Conservation (phyloP, 441 rosid species). For the Populus trichocarpa region DNA sequence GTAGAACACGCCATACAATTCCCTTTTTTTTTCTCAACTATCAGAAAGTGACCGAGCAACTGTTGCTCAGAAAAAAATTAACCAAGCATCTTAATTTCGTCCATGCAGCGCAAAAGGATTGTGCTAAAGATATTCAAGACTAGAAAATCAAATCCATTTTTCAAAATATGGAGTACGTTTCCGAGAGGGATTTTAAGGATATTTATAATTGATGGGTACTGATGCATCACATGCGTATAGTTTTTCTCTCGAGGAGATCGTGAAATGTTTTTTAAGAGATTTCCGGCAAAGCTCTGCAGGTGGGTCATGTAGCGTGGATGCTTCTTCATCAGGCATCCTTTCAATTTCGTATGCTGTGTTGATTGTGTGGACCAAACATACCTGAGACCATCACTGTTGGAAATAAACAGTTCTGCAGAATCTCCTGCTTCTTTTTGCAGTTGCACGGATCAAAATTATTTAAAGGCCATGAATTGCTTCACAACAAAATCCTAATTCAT, state of each 20-base stretch:
- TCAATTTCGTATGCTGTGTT: neutral
- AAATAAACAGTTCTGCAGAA: neutral
- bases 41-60: neutral
- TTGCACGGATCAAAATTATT: neutral
- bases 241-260: neutral
- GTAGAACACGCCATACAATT: neutral
- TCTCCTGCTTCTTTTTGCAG: neutral
- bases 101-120: neutral
- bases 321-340: neutral
- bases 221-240: neutral
- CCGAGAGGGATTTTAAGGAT: no score
- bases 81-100: neutral
- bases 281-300: neutral
- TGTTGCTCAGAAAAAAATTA: neutral
- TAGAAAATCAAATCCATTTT: no score
- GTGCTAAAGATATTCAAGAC: no score
- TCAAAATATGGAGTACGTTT: no score
- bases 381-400: neutral
- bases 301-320: slow-evolving; percentile 1
- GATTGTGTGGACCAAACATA: neutral
- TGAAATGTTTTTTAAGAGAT: neutral
- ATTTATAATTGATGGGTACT: no score
- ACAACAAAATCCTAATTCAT: neutral
- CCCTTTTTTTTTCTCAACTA: neutral
- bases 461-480: neutral